Evolutionary conservation across 768 basidiomycete species (phyloP), one percentile per base, ranked within the genome.

Genomic region (Albatrellus ellisii): DNA sequence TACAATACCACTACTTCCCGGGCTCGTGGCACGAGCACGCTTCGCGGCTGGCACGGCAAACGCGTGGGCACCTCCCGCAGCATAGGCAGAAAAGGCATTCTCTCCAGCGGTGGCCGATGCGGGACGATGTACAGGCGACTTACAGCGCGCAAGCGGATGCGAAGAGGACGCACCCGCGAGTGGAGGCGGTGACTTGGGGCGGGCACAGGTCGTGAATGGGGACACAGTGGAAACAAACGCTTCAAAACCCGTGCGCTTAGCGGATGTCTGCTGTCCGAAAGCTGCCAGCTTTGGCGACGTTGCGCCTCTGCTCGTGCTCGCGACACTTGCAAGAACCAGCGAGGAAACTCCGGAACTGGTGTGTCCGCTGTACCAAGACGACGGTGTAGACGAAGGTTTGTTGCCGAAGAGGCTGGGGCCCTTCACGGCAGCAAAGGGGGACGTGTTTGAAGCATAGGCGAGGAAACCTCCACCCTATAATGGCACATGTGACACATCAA

Each of bases 371-470:
- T 12, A 12, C 26, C 50, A 55, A 17, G 57, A 58, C 25, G 63
- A 51, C 29, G 56, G 48, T 27, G 69, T 52, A 20, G 45, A 31
- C 3, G 52, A 65, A 66, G 39, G 68, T 46, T 39, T 56, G 33
- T 27, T 24, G 45, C 46, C 56, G 42, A 72, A 68, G 21, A 69
- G 48, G 53, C 72, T 81, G 46, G 77, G 71, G 36, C 81, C 84
- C 50, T 78, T 83, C 53, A 82, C 75, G 36, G 71, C 59, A 11
- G 79, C 75, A 52, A 87, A 87, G 4, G 84, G 83, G 2, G 84
- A 86, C 42, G 65, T 69, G 9, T 73, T 63, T 2, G 81, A 78
- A 10, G 84, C 83, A 52, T 85, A 88, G 2, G 82, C 79, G 71
- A 79, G 77, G 58, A 88, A 88, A 20, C 84, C 84, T 41, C 72